phyloP scores from a whole-genome alignment of 441 rosid genomes.

The Oxalis stricta region DNA sequence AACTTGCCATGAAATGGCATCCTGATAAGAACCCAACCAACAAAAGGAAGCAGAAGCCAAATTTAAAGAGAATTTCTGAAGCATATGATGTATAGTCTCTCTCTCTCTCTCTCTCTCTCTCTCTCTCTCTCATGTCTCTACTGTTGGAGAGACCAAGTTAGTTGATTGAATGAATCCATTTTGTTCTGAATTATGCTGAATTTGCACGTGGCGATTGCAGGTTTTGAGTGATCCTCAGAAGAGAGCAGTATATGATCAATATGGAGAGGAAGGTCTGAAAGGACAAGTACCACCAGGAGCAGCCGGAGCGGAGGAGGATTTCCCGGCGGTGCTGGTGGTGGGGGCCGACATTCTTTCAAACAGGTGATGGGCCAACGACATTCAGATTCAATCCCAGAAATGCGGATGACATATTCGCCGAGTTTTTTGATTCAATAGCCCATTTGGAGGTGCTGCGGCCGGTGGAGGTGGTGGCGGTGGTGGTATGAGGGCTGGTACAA shows the following conservation, averaged over 20 bases:
- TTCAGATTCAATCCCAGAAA: conserved; percentile 68
- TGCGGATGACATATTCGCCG: conserved; percentile 60
- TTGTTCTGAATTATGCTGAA: too few relatives aligned
- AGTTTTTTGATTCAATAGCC: conserved; percentile 50
- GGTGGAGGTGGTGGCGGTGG: conserved; percentile 21
- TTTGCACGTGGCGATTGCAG: conserved; percentile 17
- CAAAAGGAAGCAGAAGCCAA: conserved; percentile 86
- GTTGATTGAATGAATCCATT: too few relatives aligned
- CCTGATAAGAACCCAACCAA: conserved; percentile 83
- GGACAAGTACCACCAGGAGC: conserved; percentile 69
- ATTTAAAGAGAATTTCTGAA: conserved; percentile 86
- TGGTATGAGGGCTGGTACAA: conserved; percentile 46
- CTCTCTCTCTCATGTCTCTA: background rate
- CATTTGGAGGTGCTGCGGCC: conserved; percentile 53
- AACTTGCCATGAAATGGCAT: conserved; percentile 93
- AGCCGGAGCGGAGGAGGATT: conserved; percentile 16
- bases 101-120: background rate
- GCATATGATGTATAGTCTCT: conserved; percentile 63
- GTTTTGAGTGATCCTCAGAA: conserved; percentile 78
- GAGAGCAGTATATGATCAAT: conserved; percentile 70
- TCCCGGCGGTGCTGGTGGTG: conserved; percentile 49
- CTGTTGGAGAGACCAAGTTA: too few relatives aligned
- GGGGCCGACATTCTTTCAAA: conserved; percentile 45
- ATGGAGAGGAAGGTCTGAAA: conserved; percentile 78
- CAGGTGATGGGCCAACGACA: conserved; percentile 43